phyloP scores from a whole-genome alignment of 2,329 filamentous ascomycete genomes.

The Penicillium sp. region DNA sequence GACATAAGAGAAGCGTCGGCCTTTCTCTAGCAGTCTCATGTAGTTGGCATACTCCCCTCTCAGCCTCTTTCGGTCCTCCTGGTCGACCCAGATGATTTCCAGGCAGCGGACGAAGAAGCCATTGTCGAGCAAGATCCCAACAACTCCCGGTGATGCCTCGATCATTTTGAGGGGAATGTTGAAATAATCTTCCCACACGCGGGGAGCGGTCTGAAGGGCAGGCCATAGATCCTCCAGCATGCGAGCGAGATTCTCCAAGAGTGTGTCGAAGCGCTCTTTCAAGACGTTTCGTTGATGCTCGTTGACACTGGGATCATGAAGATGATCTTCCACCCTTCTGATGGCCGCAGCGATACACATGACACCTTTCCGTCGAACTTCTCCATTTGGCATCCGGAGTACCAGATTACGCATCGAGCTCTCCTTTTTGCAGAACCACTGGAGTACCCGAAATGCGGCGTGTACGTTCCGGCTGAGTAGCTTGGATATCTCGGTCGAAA shows the following conservation, averaged over 20 bases:
- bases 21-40: slow-evolving; percentile 43
- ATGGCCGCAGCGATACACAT: slow-evolving; percentile 53
- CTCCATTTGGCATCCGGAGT: slow-evolving; percentile 55
- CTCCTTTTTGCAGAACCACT: slow-evolving; percentile 56
- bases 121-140: slow-evolving; percentile 55
- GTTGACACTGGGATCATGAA: slow-evolving; percentile 24
- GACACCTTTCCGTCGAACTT: slow-evolving; percentile 53
- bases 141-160: slow-evolving; percentile 56
- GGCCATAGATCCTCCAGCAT: slow-evolving; percentile 58
- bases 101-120: slow-evolving; percentile 58
- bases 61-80: slow-evolving; percentile 46
- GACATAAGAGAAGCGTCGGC: slow-evolving; percentile 43
- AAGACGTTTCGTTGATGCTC: slow-evolving; percentile 25
- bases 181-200: slow-evolving; percentile 75
- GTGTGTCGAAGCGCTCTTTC: slow-evolving; percentile 26
- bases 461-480: slow-evolving; percentile 50
- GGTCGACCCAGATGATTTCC: slow-evolving; percentile 59
- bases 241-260: slow-evolving; percentile 36
- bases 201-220: slow-evolving; percentile 57
- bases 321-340: slow-evolving; percentile 47
- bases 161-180: slow-evolving; percentile 64
- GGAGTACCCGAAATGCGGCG: slow-evolving; percentile 57
- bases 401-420: slow-evolving; percentile 62
- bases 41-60: slow-evolving; percentile 51
- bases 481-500: slow-evolving; percentile 51